Evolutionary conservation across 1,284 basidiomycete genomes (phyloP).

Genomic region (Melampsora americana): DNA sequence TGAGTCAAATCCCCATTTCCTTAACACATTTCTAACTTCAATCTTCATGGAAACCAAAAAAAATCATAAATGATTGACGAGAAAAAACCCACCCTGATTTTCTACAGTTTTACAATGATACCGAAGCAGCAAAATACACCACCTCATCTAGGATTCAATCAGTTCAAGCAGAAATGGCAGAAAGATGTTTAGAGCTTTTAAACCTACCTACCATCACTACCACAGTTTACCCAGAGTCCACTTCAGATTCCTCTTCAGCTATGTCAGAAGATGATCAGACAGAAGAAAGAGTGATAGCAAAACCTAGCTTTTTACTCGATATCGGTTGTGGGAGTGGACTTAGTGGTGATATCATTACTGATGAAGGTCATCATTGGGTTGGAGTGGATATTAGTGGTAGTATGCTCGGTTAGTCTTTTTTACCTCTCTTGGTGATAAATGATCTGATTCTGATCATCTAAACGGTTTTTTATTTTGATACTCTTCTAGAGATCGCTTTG

Average conservation of each 20-base stretch:
- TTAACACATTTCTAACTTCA: background rate
- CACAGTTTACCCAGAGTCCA: background rate
- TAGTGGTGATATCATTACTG: constrained; percentile 94
- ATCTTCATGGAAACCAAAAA: background rate
- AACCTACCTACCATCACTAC: constrained; percentile 63
- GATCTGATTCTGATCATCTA: constrained; percentile 7
- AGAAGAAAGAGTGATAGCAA: constrained; percentile 39
- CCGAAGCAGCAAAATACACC: constrained; percentile 94
- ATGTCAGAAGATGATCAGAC: constrained; percentile 28
- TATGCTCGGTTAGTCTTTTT: constrained; percentile 73
- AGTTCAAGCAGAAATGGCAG: constrained; percentile 97
- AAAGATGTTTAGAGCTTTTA: constrained; percentile 86
- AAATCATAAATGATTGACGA: background rate
- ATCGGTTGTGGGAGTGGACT: constrained; percentile 97
- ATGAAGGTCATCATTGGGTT: constrained; percentile 89
- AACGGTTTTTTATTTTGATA: background rate
- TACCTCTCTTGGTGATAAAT: background rate
- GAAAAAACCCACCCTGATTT: background rate
- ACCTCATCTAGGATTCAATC: constrained; percentile 91
- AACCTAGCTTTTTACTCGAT: constrained; percentile 71
- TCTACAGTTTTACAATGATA: constrained; percentile 87
- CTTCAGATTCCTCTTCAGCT: background rate
- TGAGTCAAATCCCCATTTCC: constrained; percentile 44
- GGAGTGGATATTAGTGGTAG: constrained; percentile 94
- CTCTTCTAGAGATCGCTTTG: constrained; percentile 74